A percentile compares a stretch with the other conserved stretches of the same genome.
phyloP scores from a whole-genome alignment of 202 grass and related monocot genomes.

The Dendrocalamus latiflorus region DNA sequence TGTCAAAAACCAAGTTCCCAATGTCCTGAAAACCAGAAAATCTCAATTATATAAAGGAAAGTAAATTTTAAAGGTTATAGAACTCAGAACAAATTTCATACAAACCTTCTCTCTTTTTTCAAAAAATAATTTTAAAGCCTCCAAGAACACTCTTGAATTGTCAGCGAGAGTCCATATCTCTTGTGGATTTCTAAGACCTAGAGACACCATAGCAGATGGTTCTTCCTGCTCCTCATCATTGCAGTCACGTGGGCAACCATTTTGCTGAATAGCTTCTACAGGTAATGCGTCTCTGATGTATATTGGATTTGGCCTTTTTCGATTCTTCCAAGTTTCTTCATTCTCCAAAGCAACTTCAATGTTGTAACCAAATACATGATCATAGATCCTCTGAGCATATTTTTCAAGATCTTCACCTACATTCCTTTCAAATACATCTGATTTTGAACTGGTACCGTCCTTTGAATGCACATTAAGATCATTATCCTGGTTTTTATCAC shows the following conservation, averaged over 20 bases:
- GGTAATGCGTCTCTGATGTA: constrained; percentile 58
- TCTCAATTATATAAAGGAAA: background rate
- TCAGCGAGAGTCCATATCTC: constrained; percentile 88
- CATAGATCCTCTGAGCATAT: constrained; percentile 78
- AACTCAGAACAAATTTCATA: background rate
- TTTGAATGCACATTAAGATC: constrained; percentile 80
- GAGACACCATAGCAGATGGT: constrained; percentile 60
- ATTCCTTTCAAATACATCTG: constrained; percentile 63
- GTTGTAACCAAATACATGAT: constrained; percentile 94
- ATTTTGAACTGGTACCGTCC: constrained; percentile 53
- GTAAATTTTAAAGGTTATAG: background rate
- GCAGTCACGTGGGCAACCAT: constrained; percentile 30
- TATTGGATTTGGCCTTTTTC: constrained; percentile 59
- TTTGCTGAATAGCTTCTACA: constrained; percentile 42
- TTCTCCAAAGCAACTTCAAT: constrained; percentile 73
- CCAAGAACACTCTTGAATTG: constrained; percentile 86
- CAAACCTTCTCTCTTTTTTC: constrained; percentile 76
- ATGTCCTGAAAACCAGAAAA: constrained; percentile 57
- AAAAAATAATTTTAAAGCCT: constrained; percentile 78
- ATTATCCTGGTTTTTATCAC: constrained; percentile 91
- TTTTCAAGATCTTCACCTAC: constrained; percentile 60
- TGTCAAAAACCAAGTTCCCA: constrained; percentile 86
- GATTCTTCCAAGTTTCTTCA: constrained; percentile 93
- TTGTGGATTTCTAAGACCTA: constrained; percentile 82
- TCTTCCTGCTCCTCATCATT: constrained; percentile 38